Evolutionary conservation across 805 yeast genomes (phyloP).

Genomic region (Candida pseudofarinosa): DNA sequence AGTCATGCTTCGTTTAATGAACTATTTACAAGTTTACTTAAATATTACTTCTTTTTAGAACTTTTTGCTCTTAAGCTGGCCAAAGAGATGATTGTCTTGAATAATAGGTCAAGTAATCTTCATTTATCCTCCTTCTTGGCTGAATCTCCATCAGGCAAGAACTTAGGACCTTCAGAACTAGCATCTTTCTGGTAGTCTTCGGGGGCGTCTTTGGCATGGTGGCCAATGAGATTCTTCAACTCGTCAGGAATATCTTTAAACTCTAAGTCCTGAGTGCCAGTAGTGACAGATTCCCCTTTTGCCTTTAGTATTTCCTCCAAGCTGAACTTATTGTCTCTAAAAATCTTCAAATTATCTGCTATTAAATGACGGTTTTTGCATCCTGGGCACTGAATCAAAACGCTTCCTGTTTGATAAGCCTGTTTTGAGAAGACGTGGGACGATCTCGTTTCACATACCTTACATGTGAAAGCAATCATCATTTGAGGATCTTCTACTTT

Average conservation of each 20-base stretch:
- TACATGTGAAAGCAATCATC: conserved; percentile 91
- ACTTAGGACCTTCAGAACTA: conserved; percentile 3
- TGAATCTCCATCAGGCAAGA: conserved; percentile 3
- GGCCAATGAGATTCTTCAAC: conserved; percentile 50
- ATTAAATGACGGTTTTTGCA: conserved; percentile 85
- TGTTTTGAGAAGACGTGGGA: conserved; percentile 91
- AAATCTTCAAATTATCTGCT: conserved; percentile 70
- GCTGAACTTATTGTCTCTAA: conserved; percentile 73
- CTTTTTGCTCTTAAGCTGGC: no score
- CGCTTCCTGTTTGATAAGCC: conserved; percentile 83
- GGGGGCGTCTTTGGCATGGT: conserved; percentile 68
- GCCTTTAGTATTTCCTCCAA: conserved; percentile 72
- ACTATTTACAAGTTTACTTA: no score
- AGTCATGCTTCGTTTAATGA: no score
- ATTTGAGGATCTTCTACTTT: conserved; percentile 73
- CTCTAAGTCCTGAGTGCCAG: conserved; percentile 61
- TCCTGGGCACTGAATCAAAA: conserved; percentile 86
- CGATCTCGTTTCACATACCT: conserved; percentile 77
- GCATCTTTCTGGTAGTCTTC: conserved; percentile 22
- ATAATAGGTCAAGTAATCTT: no score
- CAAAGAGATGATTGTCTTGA: no score
- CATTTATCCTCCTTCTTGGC: background rate
- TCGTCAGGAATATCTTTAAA: conserved; percentile 66
- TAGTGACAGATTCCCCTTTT: conserved; percentile 71
- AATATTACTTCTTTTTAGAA: no score